phyloP scores from a whole-genome alignment of 805 yeast species.

The Candida fluviatilis region DNA sequence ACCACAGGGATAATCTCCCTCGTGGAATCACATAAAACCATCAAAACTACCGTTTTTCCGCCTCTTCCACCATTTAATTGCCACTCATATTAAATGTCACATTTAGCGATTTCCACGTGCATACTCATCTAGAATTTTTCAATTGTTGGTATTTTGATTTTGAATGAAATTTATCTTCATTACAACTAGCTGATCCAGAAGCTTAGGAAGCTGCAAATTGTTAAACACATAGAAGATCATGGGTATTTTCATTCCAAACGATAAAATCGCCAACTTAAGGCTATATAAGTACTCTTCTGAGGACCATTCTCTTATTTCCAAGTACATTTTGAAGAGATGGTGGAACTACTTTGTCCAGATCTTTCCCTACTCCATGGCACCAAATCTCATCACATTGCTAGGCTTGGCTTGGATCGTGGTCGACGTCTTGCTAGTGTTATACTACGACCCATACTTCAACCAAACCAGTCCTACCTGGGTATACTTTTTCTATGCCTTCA shows the following conservation, averaged over 20 bases:
- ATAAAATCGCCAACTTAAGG: slow-evolving; percentile 48
- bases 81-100: too few relatives aligned
- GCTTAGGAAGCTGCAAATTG: not conserved
- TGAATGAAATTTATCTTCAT: not conserved
- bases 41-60: too few relatives aligned
- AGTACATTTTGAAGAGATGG: slow-evolving; percentile 73
- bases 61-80: too few relatives aligned
- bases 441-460: slow-evolving; percentile 66
- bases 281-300: slow-evolving; percentile 68
- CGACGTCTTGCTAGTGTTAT: slow-evolving; percentile 62
- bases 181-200: not conserved
- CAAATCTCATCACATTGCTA: slow-evolving; percentile 79
- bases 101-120: not conserved
- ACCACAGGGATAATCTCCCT: too few relatives aligned
- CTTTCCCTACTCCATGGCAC: slow-evolving; percentile 88
- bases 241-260: slow-evolving; percentile 64
- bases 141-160: not conserved
- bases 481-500: slow-evolving; percentile 71
- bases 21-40: too few relatives aligned
- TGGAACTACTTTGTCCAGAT: slow-evolving; percentile 70
- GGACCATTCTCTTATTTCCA: slow-evolving; percentile 76
- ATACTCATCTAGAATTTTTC: not conserved
- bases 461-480: slow-evolving; percentile 70
- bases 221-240: slow-evolving; percentile 22
- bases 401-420: slow-evolving; percentile 71